Evolutionary conservation across 192 early-diverging fungal genomes (phyloP), one percentile per base, ranked within the genome.

Genomic region (Podila epicladia): DNA sequence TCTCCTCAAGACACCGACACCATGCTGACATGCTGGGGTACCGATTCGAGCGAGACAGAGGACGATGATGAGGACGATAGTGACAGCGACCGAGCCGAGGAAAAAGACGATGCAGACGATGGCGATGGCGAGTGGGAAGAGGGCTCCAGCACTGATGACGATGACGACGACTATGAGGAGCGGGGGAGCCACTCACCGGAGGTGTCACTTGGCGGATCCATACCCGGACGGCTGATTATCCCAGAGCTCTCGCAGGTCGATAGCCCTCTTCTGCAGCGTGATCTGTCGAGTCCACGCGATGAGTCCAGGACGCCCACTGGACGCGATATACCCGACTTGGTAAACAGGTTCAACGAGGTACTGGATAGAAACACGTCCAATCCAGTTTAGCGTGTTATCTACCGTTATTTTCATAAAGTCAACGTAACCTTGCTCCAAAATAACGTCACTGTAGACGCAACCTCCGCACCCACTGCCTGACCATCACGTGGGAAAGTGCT

Each of bases 101-200:
- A 69, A 20, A 66, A 85, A 28, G 77, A 82, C 17, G 67, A 57
- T 20, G 70, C 74, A 5, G 69, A 68, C 19, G 75, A 79, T 37
- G 73, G 72, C 0, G 83, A 84, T 69, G 74, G 67, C 48, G 83
- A 79, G 64, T 73, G 67, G 71, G 74, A 83, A n/a, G 82, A 73
- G 4, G 67, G 65, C 2, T 51, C 63, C 1, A 82, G 73, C 22
- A 71, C 48, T 24, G 75, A 74, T 5, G 62, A 78, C 2, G 72
- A 78, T 4, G 67, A 67, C 24, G 62, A 65, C 35, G 66, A 72
- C 26, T 64, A 67, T 19, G 22, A 62, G 29, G 64, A 22, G 17
- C 53, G 11, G 19, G 53, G 53, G 24, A 11, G 53, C 22, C 24
- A n/a, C 53, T n/a, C 53, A 3, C 24, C 53, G 53, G 24, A 45